phyloP scores from a whole-genome alignment of 2,329 filamentous ascomycete species.

The Exophiala spinifera region DNA sequence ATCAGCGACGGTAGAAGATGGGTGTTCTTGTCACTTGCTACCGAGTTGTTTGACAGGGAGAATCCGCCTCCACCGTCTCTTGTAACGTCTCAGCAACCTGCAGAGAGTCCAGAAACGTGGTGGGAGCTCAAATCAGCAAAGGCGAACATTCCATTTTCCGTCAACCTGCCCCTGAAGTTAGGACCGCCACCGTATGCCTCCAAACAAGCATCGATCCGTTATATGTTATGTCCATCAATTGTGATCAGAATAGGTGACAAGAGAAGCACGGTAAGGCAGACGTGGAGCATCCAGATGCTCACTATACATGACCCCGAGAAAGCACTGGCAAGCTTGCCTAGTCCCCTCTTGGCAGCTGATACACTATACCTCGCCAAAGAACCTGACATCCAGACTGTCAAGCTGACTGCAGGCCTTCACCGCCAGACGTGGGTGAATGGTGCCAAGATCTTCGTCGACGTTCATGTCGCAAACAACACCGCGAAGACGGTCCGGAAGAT shows the following conservation, averaged over 20 bases:
- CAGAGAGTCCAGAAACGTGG: constrained; percentile 33
- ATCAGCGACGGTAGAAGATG: constrained; percentile 44
- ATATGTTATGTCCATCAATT: constrained; percentile 48
- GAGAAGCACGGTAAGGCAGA: constrained; percentile 49
- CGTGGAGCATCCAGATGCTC: constrained; percentile 50
- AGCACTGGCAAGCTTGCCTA: constrained; percentile 52
- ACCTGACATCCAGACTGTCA: constrained; percentile 43
- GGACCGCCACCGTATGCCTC: constrained; percentile 55
- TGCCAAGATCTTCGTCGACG: constrained; percentile 53
- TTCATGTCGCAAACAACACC: constrained; percentile 51
- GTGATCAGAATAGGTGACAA: constrained; percentile 48
- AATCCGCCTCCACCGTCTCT: constrained; percentile 52
- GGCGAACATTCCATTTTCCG: constrained; percentile 49
- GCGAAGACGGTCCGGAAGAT: constrained; percentile 48
- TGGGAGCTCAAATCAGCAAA: constrained; percentile 51
- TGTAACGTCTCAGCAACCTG: constrained; percentile 44
- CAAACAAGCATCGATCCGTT: constrained; percentile 51
- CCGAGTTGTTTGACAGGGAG: constrained; percentile 49
- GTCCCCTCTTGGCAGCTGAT: constrained; percentile 31
- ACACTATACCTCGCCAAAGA: constrained; percentile 47
- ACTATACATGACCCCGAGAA: constrained; percentile 57
- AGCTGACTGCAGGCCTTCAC: constrained; percentile 53
- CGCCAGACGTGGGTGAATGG: constrained; percentile 59
- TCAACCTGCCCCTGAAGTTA: constrained; percentile 54
- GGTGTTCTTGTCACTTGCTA: constrained; percentile 52